phyloP scores from a whole-genome alignment of 352 stramenopile species.

The Pythium vanterpoolii region DNA sequence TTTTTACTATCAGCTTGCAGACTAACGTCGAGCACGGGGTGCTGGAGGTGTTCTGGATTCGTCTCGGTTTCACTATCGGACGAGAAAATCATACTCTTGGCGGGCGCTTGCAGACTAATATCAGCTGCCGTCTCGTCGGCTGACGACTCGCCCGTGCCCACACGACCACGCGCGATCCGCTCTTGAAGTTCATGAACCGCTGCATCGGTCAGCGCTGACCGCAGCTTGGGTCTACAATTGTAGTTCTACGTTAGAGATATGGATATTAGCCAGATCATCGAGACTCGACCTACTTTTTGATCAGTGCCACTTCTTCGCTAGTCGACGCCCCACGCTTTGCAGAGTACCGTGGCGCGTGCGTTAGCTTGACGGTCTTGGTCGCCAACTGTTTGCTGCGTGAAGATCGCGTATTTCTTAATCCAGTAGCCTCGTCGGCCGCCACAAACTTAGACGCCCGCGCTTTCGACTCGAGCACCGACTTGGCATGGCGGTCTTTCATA shows the following conservation, averaged over 20 bases:
- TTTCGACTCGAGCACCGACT: slow-evolving; percentile 70
- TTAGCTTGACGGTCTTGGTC: not conserved
- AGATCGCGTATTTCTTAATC: not conserved
- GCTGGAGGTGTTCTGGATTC: not conserved
- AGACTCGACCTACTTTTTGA: not conserved
- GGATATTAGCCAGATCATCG: not conserved
- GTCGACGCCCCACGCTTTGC: not conserved
- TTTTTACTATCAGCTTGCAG: not conserved
- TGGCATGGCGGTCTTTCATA: slow-evolving; percentile 78
- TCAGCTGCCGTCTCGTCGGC: not conserved
- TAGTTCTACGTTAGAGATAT: no score
- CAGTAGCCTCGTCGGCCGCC: slow-evolving; percentile 13
- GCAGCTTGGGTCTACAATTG: slow-evolving; percentile 13
- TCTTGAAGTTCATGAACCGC: slow-evolving; percentile 8
- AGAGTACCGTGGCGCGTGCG: not conserved
- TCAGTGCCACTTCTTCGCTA: not conserved
- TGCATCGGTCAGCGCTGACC: slow-evolving; percentile 11
- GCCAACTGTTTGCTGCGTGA: not conserved
- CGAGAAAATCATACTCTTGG: slow-evolving; percentile 20
- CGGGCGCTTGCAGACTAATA: not conserved
- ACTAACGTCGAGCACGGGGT: not conserved
- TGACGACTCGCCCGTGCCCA: not conserved
- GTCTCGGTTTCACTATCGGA: slow-evolving; percentile 21
- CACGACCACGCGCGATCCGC: slow-evolving; percentile 10
- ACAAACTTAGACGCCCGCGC: slow-evolving; percentile 67